Base-by-base conservation (phyloP, 768 basidiomycete genomes). In the Naganishia vaughanmartiniae region DNA sequence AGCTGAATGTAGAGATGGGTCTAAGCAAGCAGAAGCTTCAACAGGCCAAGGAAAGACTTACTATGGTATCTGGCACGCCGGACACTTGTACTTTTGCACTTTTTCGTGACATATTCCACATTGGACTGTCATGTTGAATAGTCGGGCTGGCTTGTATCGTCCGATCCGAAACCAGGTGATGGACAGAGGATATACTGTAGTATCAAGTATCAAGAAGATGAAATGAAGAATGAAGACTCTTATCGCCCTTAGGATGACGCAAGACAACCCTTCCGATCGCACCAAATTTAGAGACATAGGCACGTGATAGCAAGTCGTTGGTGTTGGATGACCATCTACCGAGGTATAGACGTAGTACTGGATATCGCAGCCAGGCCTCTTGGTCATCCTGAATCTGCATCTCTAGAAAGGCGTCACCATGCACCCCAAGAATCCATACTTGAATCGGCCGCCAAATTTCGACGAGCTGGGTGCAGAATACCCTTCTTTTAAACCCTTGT, bases 401-500 rank as follows among this genome's bases (percentile, higher is more conserved):
- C 48, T 2, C 48, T 24, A 6, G 48, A 15, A 51, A 51, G n/a
- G 6, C 48, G 21, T 19, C 17, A 31, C 34, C 4, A 80, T 82
- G 79, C 81, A 82, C 54, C 78, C 83, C n/a, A 82, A 83, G 6
- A 88, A 86, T 74, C 81, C 80, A 2, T 88, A 88, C 73, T 73
- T 72, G 0, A 53, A 33, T 30, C 73, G 69, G 0, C 82, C 83
- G 0, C 85, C 87, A 0, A 86, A 92, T 79, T 93, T 93, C 74
- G 65, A 74, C 0, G 75, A 76, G 19, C 84, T 94, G 6, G 88
- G 89, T 0, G 78, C 82, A 12, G 81, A 79, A 0, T 89, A 88
- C 77, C 86, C 87, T 0, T 80, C 85, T 1, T 84, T 92, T 26
- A 81, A 82, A 70, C 81, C 83, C 11, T 83, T 85, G 90, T 90